phyloP scores from a whole-genome alignment of 331 rosid genomes.

The Acacia pycnantha region DNA sequence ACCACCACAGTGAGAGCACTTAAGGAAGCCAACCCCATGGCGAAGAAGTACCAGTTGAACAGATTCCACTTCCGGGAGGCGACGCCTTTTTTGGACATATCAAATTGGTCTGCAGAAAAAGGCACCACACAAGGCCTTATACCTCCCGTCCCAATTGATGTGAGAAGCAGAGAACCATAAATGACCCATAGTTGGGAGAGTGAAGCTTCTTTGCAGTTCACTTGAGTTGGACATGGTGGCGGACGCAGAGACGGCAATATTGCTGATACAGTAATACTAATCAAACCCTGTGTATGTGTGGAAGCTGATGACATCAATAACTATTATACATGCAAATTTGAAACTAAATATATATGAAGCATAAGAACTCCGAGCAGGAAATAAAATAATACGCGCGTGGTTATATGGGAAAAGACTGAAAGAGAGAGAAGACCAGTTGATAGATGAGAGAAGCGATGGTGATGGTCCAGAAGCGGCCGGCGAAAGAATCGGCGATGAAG shows the following conservation, averaged over 20 bases:
- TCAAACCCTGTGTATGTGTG: constrained; percentile 49
- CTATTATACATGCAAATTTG: not conserved
- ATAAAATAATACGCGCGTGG: not conserved
- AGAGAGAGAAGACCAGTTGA: not conserved
- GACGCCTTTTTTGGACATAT: constrained; percentile 53
- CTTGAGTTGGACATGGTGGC: constrained; percentile 65
- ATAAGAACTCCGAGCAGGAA: not conserved
- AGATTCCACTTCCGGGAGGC: constrained; percentile 62
- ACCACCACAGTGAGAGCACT: constrained; percentile 71
- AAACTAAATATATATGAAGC: not conserved
- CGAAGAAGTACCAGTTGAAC: constrained; percentile 73
- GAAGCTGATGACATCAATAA: not conserved
- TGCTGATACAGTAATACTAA: constrained; percentile 69
- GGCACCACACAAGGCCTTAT: constrained; percentile 80
- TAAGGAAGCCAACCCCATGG: constrained; percentile 69
- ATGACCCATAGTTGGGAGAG: constrained; percentile 49
- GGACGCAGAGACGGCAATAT: constrained; percentile 57
- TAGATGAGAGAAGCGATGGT: not conserved
- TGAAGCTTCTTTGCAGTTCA: constrained; percentile 67
- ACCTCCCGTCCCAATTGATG: constrained; percentile 79
- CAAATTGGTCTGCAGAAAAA: constrained; percentile 83
- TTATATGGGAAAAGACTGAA: not conserved
- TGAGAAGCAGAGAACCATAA: constrained; percentile 66
- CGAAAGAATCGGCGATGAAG: not conserved
- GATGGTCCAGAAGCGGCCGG: constrained; percentile 12